Base-by-base conservation (phyloP, 768 basidiomycete genomes). In the Macrolepiota fuliginosa region DNA sequence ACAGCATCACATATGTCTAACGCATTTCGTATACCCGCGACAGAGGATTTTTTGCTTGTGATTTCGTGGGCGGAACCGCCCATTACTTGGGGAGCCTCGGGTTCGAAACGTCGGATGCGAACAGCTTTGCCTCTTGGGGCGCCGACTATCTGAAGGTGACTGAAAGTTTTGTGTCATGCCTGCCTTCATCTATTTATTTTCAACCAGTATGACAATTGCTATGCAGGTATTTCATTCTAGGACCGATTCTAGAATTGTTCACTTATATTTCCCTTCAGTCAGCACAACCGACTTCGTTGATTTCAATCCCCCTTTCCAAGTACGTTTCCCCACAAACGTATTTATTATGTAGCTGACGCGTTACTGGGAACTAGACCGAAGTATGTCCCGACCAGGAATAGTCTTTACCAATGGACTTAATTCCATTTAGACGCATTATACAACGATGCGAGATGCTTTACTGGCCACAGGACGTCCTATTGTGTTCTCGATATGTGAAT, bases 401-500 rank as follows among this genome's bases (percentile, higher is more conserved):
- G 19, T 35, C 19, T n/a, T 32, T 32, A 15, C 29, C 51, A 22
- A 27, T 15, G 25, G 12, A 35, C 10, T 54, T 19, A 36, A 19
- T 19, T 4, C 17, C 7, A 32, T n/a, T 24, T 56, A 79, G 79
- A 65, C 76, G 29, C 79, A 80, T 65, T 82, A 76, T 62, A 67
- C 63, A 11, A 70, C 79, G 6, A 83, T 83, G 82, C 69, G 76
- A 56, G 72, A 81, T 62, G 82, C 81, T 0, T 67, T 83, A 35
- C 70, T 69, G 49, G 75, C 74, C 7, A 80, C 79, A 1, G 73
- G 72, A 7, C 77, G 81, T 13, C 80, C 79, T 13, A 77, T 84
- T 46, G 73, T 82, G 2, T 85, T 79, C 63, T 80, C 81, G 7
- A 74, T 83, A n/a, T 83, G 83, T 50, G 79, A 76, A 60, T 76